Evolutionary conservation across 1,139 yeast genomes (phyloP), one percentile per base, ranked within the genome.

Genomic region (Yamadazyma kanchanaburiensis): DNA sequence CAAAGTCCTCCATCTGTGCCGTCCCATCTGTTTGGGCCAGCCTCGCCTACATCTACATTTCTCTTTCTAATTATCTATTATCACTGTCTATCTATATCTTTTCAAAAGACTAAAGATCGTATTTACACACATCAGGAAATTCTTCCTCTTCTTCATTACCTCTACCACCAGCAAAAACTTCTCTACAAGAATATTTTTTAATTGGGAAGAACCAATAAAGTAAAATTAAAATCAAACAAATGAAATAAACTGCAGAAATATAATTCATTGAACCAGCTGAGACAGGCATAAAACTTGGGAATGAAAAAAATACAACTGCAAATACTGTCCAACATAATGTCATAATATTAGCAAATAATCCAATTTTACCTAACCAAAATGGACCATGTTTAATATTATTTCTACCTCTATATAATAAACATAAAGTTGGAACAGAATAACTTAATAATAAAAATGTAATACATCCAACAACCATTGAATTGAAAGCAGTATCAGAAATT

Each of bases 201-300:
- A 64, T 47, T 17, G 74, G 74, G 59, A 65, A 64, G 51, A 53
- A 68, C 85, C 87, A 81, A 51, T 77, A 77, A 5, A 64, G 55
- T 28, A 80, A 40, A 7, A 79, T 64, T 54, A 74, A 77, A 4
- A 73, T 37, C 11, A 74, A 54, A 49, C 74, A 77, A 15, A 76
- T 74, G 1, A 61, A 80, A 39, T 79, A 62, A 13, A 80, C 83
- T 6, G 70, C 86, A n/a, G 77, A 64, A 19, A 81, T 82, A 49
- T 81, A 82, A 58, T 82, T 82, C 84, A 82, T 80, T 44, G 70
- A 68, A 31, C 71, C 70, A 22, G 68, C 72, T 4, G 72, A 65
- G 2, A 73, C 87, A 2, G 89, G 89, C 69, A 76, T 69, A 28
- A 60, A 60, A 25, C 77, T 65, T 28, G 91, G 91, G 60, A 82